Evolutionary conservation across 371 early-diverging fungal genomes (phyloP).

Genomic region (Capillidium rhysosporum): DNA sequence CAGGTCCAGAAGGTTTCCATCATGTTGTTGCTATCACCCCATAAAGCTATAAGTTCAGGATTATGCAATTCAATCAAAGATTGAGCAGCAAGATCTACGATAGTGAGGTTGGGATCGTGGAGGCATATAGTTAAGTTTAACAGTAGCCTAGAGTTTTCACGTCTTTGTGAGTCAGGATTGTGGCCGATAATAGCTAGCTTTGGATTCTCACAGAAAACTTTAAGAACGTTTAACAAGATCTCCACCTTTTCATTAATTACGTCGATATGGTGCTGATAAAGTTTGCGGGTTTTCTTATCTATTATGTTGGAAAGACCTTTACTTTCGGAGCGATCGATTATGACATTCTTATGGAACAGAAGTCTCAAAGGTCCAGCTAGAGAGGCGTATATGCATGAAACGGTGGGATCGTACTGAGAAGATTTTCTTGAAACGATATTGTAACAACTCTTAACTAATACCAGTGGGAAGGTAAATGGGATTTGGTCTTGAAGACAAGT

Average conservation of each 20-base stretch:
- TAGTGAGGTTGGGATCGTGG: constrained; percentile 28
- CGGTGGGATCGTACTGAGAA: constrained; percentile 54
- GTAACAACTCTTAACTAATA: constrained; percentile 52
- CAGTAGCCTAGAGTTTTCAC: constrained; percentile 40
- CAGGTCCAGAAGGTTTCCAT: constrained; percentile 49
- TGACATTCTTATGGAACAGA: constrained; percentile 22
- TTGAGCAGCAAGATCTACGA: constrained; percentile 48
- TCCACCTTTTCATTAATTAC: constrained; percentile 42
- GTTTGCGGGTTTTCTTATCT: constrained; percentile 11
- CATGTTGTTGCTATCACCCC: constrained; percentile 30
- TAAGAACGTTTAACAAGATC: constrained; percentile 43
- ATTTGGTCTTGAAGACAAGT: constrained; percentile 38
- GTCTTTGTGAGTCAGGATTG: constrained; percentile 18
- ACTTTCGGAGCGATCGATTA: constrained; percentile 4
- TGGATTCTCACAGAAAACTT: constrained; percentile 51
- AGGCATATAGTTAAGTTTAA: constrained; percentile 45
- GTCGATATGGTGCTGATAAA: constrained; percentile 17
- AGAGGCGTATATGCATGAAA: constrained; percentile 37
- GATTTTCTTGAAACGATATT: constrained; percentile 44
- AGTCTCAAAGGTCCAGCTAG: constrained; percentile 42
- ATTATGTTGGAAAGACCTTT: background rate
- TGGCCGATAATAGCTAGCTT: constrained; percentile 30
- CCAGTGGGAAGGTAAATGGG: constrained; percentile 46
- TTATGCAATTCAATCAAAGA: constrained; percentile 39
- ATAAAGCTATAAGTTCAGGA: constrained; percentile 30